These are phyloP conservation scores for Liriodendron chinense DNA, from an alignment of 164 flowering plant species.

Conservation along the genomic window DNA sequence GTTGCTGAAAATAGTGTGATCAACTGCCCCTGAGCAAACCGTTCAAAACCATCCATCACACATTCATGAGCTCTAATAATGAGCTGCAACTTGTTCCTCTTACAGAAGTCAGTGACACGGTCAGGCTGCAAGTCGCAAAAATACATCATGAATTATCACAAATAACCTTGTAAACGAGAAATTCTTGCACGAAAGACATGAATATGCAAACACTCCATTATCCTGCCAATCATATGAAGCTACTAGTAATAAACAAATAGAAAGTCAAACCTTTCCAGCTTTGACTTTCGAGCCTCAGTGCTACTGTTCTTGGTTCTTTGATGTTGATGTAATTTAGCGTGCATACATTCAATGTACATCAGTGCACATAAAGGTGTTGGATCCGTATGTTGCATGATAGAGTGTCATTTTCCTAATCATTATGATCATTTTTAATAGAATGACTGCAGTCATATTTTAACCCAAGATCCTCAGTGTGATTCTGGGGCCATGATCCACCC, in stretches of 20 bases:
- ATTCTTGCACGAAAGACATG: neutral
- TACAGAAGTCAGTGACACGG: conserved; percentile 90
- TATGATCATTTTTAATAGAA: too few species aligned
- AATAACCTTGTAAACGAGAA: neutral
- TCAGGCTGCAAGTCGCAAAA: conserved; percentile 71
- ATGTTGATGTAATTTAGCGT: neutral
- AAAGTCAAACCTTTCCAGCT: neutral
- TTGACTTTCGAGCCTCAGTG: neutral
- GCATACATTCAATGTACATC: neutral
- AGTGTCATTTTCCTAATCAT: too few species aligned
- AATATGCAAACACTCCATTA: neutral
- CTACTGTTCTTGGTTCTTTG: neutral
- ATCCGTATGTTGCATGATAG: neutral
- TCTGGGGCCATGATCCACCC: too few species aligned
- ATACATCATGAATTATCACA: neutral
- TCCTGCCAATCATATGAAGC: neutral
- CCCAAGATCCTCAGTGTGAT: too few species aligned
- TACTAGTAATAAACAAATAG: neutral
- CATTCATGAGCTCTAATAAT: conserved; percentile 99
- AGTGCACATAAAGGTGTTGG: neutral
- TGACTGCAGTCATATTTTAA: too few species aligned
- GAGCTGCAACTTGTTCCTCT: conserved; percentile 88
- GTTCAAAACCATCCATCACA: conserved; percentile 97
- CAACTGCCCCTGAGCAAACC: conserved; percentile 98
- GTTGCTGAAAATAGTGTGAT: conserved; percentile 98